A percentile compares a stretch with the other conserved stretches of the same genome.
phyloP scores from a whole-genome alignment of 192 early-diverging fungal genomes.

The Podila minutissima region DNA sequence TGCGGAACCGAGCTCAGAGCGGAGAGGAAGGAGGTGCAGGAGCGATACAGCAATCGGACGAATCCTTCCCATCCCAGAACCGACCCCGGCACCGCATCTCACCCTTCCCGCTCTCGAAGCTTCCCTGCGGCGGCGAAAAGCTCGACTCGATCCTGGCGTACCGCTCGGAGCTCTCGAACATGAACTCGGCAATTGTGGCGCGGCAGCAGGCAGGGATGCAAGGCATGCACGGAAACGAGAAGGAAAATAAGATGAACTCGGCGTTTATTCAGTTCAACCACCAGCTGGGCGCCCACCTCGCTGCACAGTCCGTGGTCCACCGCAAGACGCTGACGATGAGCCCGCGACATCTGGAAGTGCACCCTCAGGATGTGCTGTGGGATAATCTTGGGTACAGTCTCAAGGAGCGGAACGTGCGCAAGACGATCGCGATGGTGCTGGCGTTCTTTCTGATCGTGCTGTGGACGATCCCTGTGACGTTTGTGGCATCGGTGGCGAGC shows the following conservation, averaged over 20 bases:
- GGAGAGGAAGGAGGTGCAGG: constrained; percentile 2
- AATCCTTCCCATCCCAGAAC: constrained; percentile 42
- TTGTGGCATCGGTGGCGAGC: constrained; percentile 65
- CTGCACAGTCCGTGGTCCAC: constrained; percentile 69
- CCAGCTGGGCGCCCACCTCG: constrained; percentile 79
- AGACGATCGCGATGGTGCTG: constrained; percentile 61
- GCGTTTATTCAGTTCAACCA: constrained; percentile 84
- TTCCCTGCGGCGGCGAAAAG: constrained; percentile 60
- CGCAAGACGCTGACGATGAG: constrained; percentile 68
- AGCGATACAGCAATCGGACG: neutral
- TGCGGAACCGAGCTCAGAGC: constrained; percentile 6
- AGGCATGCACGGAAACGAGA: constrained; percentile 22
- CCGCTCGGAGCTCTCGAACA: constrained; percentile 37
- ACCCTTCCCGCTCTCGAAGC: constrained; percentile 40
- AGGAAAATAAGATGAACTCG: constrained; percentile 55
- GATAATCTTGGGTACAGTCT: constrained; percentile 65
- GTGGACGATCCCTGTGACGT: constrained; percentile 79
- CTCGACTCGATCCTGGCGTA: constrained; percentile 65
- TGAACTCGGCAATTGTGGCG: constrained; percentile 56
- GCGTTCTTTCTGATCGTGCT: constrained; percentile 65
- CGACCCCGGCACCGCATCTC: constrained; percentile 66
- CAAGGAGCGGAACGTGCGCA: constrained; percentile 62
- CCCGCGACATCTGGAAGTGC: constrained; percentile 68
- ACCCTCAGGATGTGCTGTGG: constrained; percentile 82
- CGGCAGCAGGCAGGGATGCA: constrained; percentile 33